Percentiles rank a stretch among this genome's conserved stretches.
phyloP scores from a whole-genome alignment of 306 rosid genomes.

The Vachellia pachyceras region DNA sequence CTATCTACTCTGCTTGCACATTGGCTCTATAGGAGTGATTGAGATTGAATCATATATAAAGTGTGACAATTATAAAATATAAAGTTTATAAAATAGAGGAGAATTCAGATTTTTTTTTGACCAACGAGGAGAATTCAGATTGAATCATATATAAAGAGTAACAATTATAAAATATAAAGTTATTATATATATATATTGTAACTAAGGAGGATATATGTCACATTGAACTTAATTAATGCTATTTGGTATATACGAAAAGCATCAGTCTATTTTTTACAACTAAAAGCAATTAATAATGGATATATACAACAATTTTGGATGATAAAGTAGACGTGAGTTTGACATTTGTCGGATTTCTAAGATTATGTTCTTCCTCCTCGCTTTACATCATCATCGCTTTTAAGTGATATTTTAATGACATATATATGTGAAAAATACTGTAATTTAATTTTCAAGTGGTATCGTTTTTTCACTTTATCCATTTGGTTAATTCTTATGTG shows the following conservation, averaged over 20 bases:
- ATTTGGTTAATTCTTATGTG: background rate
- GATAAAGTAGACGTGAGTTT: too few species aligned
- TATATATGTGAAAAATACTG: background rate
- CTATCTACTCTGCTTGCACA: background rate
- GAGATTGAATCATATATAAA: background rate
- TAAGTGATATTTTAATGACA: too few species aligned
- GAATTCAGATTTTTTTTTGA: too few species aligned
- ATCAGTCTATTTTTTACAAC: background rate
- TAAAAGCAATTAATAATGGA: constrained; percentile 19
- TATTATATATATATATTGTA: background rate
- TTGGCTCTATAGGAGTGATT: background rate
- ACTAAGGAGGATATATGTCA: constrained; percentile 1
- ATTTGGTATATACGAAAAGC: constrained; percentile 10
- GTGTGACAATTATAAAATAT: background rate
- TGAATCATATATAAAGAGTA: background rate
- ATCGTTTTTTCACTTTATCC: background rate
- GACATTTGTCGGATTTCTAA: too few species aligned
- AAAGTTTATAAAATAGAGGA: too few species aligned
- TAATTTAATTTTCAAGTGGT: background rate
- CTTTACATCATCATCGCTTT: too few species aligned
- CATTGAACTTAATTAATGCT: background rate
- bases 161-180: background rate
- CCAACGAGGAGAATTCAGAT: too few species aligned
- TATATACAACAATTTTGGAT: background rate
- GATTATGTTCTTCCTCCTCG: too few species aligned